Base-by-base conservation (phyloP, 2,329 filamentous ascomycete genomes). In the Sporothrix curviconia region DNA sequence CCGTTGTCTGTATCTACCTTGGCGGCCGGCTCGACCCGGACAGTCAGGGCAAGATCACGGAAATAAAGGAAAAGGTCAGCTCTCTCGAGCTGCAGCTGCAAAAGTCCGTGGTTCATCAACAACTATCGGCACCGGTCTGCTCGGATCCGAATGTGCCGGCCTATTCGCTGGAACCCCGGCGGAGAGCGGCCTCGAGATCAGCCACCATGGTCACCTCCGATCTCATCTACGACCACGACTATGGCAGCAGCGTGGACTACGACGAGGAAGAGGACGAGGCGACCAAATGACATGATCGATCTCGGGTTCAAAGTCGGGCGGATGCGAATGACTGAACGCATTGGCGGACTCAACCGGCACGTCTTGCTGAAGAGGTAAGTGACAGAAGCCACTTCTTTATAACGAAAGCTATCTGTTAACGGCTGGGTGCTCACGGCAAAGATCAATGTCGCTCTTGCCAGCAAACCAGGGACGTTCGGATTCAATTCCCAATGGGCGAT, bases 31-130 rank as follows among this genome's bases (percentile, higher is more conserved):
- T 88, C n/a, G 87, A 90, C 68, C 79, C 86, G 60, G 82, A 81
- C 7, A 83, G 83, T 55, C 85, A 89, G 69, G 77, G 85, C 64
- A 85, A 84, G 64, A 76, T 91, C 55, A 86, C 85, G 4, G 85
- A 90, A 66, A 85, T 91, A 68, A 91, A 91, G 71, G 87, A 91
- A 69, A 86, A 86, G 70, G 87, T 90, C 70, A 86, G 86, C 25
- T 82, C 81, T 8, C 72, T 90, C 17, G 87, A 90, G 71, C 77
- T 83, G 55, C 81, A 84, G 56, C 75, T 90, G 6, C 87, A 90
- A 69, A 75, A 83, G 43, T 85, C 89, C 67, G 59, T 60, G 3
- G 49, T 58, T 1, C 49, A 55, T 24, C 60, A 56, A 8, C 60
- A 54, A n/a, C n/a, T 17, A 53, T 51, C 17, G 58, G 58, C 22